Conservation (phyloP, 2,329 filamentous ascomycete species). For the Penicillium palitans region DNA sequence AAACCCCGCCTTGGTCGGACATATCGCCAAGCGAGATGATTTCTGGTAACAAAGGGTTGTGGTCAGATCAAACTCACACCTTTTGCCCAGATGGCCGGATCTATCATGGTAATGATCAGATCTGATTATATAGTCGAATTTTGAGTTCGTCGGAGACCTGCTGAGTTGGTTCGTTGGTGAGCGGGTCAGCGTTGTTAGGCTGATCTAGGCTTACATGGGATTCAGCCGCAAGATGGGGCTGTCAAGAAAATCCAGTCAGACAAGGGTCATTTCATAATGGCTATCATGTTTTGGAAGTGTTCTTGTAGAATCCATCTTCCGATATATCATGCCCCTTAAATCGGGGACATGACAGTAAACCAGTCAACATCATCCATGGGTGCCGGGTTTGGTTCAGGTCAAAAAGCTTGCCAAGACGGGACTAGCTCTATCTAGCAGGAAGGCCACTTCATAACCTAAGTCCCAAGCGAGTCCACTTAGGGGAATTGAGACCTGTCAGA, state of each 20-base stretch:
- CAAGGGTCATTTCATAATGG: background rate
- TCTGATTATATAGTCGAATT: background rate
- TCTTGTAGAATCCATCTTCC: background rate
- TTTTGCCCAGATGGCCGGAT: background rate
- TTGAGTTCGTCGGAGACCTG: background rate
- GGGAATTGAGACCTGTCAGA: too few relatives aligned
- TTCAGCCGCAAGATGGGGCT: background rate
- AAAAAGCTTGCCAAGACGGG: background rate
- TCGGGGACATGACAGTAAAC: background rate
- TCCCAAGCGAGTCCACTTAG: too few relatives aligned
- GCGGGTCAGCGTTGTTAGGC: background rate
- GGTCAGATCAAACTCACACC: background rate
- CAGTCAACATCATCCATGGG: background rate
- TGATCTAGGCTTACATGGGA: background rate
- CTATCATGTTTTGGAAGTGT: background rate
- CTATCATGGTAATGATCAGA: background rate
- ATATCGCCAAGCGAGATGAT: background rate
- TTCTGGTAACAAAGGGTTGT: background rate
- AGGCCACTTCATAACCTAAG: too few relatives aligned
- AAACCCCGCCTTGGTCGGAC: background rate
- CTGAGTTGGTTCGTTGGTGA: background rate
- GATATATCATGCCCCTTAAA: background rate
- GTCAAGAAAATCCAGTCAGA: background rate
- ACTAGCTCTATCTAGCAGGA: background rate
- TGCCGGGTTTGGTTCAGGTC: background rate